phyloP scores from a whole-genome alignment of 2,329 filamentous ascomycete species.

The Neoascochyta sp. region DNA sequence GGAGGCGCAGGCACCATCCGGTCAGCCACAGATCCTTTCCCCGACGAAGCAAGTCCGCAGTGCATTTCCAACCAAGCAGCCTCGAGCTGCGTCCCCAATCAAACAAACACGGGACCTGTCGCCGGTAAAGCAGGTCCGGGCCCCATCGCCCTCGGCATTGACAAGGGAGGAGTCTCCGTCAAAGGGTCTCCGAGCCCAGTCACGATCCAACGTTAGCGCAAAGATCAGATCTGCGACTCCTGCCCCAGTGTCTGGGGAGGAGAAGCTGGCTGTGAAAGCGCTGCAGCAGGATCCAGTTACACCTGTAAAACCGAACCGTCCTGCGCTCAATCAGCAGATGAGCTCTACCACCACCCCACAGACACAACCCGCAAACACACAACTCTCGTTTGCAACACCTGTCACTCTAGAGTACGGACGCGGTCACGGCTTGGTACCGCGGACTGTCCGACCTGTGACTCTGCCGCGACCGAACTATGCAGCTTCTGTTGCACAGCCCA shows the following conservation, averaged over 20 bases:
- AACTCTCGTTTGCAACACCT: conserved; percentile 9
- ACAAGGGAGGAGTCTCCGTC: conserved; percentile 4
- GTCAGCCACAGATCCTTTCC: too few relatives aligned
- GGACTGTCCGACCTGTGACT: conserved; percentile 21
- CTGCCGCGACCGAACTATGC: conserved; percentile 14
- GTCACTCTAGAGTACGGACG: conserved; percentile 6
- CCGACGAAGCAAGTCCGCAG: conserved; percentile 6
- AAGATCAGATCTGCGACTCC: conserved; percentile 24
- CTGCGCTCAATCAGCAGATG: conserved; percentile 4
- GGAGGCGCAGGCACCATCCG: too few relatives aligned
- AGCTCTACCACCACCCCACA: conserved; percentile 10
- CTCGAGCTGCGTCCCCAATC: neutral
- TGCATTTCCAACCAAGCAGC: conserved; percentile 6
- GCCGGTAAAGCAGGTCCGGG: conserved; percentile 8
- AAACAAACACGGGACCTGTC: conserved; percentile 3
- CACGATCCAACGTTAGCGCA: conserved; percentile 27
- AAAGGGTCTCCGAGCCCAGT: conserved; percentile 9
- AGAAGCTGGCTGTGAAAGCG: conserved; percentile 1
- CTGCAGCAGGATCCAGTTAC: conserved; percentile 14
- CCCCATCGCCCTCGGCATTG: too few relatives aligned
- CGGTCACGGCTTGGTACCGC: conserved; percentile 22
- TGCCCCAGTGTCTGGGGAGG: conserved; percentile 2
- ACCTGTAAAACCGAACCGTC: conserved; percentile 7
- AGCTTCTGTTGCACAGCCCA: conserved; percentile 8
- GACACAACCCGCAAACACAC: conserved; percentile 1